Percentiles rank a stretch among this genome's conserved stretches.
Conservation (phyloP, 2,329 filamentous ascomycete genomes). For the Ophiostoma australiae region DNA sequence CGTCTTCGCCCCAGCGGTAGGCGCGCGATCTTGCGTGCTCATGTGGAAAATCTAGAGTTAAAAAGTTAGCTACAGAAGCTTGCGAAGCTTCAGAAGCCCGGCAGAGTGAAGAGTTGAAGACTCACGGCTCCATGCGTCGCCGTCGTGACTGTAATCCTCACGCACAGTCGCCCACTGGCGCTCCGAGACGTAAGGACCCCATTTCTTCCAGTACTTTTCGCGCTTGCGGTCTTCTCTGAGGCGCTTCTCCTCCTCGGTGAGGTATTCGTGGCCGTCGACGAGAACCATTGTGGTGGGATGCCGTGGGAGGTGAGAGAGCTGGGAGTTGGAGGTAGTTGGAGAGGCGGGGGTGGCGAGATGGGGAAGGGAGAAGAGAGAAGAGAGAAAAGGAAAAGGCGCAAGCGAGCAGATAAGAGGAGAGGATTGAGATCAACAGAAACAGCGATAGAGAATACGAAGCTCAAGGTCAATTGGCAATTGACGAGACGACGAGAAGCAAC, state of each 20-base stretch:
- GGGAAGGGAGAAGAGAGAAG: neutral
- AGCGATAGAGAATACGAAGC: neutral
- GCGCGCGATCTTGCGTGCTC: constrained; percentile 83
- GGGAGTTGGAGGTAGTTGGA: neutral
- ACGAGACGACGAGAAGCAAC: neutral
- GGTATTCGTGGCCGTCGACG: constrained; percentile 79
- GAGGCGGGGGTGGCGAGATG: neutral
- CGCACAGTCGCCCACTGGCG: constrained; percentile 80
- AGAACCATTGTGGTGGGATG: constrained; percentile 64
- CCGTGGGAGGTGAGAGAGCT: neutral
- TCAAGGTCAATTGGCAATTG: neutral
- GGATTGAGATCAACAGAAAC: neutral
- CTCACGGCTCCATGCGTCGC: constrained; percentile 94
- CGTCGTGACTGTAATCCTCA: constrained; percentile 84
- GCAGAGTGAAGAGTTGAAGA: constrained; percentile 30
- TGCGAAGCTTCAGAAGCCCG: neutral
- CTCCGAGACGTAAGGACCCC: constrained; percentile 91
- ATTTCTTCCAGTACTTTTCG: constrained; percentile 95
- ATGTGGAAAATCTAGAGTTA: constrained; percentile 74
- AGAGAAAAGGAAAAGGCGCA: neutral
- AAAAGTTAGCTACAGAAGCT: constrained; percentile 13
- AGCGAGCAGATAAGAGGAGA: neutral
- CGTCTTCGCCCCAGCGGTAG: constrained; percentile 94
- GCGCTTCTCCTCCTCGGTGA: constrained; percentile 85
- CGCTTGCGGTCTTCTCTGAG: constrained; percentile 79